Evolutionary conservation across 1,284 basidiomycete genomes (phyloP).

Genomic region (Apiotrichum sp.): DNA sequence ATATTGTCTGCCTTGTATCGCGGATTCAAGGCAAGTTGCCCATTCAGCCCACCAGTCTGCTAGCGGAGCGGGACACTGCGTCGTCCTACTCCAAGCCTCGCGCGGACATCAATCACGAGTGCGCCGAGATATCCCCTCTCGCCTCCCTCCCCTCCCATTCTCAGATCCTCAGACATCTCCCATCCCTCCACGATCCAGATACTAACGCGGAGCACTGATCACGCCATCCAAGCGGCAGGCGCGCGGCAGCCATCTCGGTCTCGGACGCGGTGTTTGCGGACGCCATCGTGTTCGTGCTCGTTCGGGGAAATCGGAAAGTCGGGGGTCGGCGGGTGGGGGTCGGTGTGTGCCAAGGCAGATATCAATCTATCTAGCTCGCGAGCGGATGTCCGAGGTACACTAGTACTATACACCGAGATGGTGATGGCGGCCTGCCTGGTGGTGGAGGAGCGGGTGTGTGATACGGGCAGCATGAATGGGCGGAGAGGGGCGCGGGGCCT

Average conservation of each 20-base stretch:
- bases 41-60: too few species aligned
- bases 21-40: too few species aligned
- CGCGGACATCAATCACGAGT: too few species aligned
- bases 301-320: too few species aligned
- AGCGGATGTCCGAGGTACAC: too few species aligned
- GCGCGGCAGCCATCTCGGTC: conserved; percentile 68
- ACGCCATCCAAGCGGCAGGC: conserved; percentile 74
- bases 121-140: too few species aligned
- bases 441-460: neutral
- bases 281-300: conserved; percentile 51
- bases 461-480: neutral
- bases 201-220: conserved; percentile 88
- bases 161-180: too few species aligned
- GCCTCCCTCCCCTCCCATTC: too few species aligned
- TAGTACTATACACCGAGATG: neutral
- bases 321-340: neutral
- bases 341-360: neutral
- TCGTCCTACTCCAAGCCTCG: too few species aligned
- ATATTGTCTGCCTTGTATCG: too few species aligned
- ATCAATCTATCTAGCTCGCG: too few species aligned
- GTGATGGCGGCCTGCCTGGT: neutral
- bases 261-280: conserved; percentile 73
- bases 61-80: too few species aligned
- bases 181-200: neutral
- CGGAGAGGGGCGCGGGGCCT: neutral